These are phyloP conservation scores for Boletus edulis DNA, from an alignment of 768 basidiomycete species.

Conservation along the genomic window DNA sequence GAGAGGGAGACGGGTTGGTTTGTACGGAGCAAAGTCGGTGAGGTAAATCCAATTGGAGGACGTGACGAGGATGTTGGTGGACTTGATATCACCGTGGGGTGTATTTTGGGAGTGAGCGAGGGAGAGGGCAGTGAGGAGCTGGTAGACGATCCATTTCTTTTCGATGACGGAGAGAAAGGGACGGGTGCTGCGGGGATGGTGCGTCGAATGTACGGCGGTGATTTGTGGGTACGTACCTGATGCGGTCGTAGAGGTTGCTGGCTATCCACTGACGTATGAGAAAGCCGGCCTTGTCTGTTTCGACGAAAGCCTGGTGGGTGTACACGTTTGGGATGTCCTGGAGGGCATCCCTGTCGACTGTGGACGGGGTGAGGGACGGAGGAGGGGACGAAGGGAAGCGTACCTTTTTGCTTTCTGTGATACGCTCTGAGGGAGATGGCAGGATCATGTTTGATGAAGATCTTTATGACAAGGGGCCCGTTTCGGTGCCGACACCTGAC, in stretches of 20 bases:
- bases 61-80: slow-evolving; percentile 93
- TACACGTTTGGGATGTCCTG: slow-evolving; percentile 85
- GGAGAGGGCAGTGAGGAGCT: slow-evolving; percentile 80
- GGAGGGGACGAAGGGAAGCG: neutral
- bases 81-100: slow-evolving; percentile 98
- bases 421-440: slow-evolving; percentile 73
- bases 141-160: slow-evolving; percentile 98
- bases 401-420: slow-evolving; percentile 76
- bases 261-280: slow-evolving; percentile 93
- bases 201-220: neutral
- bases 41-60: slow-evolving; percentile 96
- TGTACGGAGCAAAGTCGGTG: slow-evolving; percentile 93
- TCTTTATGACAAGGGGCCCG: slow-evolving; percentile 86
- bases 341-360: slow-evolving; percentile 85
- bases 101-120: slow-evolving; percentile 82
- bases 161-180: slow-evolving; percentile 90
- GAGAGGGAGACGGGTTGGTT: slow-evolving; percentile 91
- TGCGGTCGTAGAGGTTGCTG: slow-evolving; percentile 93
- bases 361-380: neutral
- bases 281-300: slow-evolving; percentile 96
- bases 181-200: slow-evolving; percentile 63
- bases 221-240: slow-evolving; percentile 62
- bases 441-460: slow-evolving; percentile 94
- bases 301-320: slow-evolving; percentile 84
- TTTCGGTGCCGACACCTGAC: slow-evolving; percentile 85